These are phyloP conservation scores for Colletotrichum eremochloae DNA, from an alignment of 2,329 filamentous ascomycete genomes.

Conservation along the genomic window DNA sequence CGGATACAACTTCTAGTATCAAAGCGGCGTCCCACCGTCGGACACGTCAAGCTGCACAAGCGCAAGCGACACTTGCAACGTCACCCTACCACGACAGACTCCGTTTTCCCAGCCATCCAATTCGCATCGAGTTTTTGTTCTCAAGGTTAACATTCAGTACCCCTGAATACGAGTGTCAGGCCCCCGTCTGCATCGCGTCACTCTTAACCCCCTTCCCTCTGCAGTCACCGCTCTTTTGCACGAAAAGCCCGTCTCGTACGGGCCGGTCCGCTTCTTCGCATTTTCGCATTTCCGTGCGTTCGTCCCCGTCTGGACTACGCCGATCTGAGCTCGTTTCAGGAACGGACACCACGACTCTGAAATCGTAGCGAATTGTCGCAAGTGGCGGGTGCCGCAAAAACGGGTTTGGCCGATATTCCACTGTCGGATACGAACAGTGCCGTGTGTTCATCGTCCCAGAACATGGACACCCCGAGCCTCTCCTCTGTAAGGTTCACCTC, in stretches of 20 bases:
- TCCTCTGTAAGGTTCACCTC: not conserved
- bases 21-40: conserved; percentile 24
- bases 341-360: conserved; percentile 10
- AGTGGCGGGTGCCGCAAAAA: conserved; percentile 7
- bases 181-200: not conserved
- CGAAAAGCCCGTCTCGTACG: not conserved
- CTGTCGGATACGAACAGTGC: conserved; percentile 9
- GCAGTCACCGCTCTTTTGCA: conserved; percentile 24
- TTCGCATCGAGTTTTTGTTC: not conserved
- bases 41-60: conserved; percentile 32
- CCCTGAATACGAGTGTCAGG: conserved; percentile 12
- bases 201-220: conserved; percentile 2
- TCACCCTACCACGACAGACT: conserved; percentile 13
- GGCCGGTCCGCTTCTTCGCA: conserved; percentile 21
- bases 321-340: conserved; percentile 18
- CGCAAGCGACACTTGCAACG: conserved; percentile 16
- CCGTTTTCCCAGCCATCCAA: conserved; percentile 26
- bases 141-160: conserved; percentile 4
- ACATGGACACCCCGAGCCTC: not conserved
- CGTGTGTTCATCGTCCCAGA: not conserved
- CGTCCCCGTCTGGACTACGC: conserved; percentile 19
- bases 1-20: conserved; percentile 2
- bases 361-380: not conserved
- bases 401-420: not conserved
- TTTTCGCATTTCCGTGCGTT: conserved; percentile 4